Percentiles rank a stretch among this genome's conserved stretches.
These are phyloP conservation scores for Corynascus novoguineensis DNA, from an alignment of 495 filamentous ascomycete genomes.

Conservation along the genomic window DNA sequence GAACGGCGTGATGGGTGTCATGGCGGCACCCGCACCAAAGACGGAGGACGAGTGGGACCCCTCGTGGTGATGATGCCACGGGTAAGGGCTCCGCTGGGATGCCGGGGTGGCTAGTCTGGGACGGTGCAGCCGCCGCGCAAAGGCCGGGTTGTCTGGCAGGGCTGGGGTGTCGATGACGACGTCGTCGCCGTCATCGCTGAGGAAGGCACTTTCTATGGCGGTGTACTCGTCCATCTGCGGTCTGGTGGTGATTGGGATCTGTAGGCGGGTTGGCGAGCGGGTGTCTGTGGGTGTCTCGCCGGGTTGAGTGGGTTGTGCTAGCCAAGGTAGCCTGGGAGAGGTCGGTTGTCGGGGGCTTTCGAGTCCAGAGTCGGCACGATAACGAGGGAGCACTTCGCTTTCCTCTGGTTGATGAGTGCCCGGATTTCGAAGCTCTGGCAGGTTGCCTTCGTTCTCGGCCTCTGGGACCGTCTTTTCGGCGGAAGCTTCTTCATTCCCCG, in stretches of 20 bases:
- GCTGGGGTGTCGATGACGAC: conserved; percentile 17
- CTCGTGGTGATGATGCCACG: conserved; percentile 15
- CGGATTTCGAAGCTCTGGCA: background rate
- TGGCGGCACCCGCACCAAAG: conserved; percentile 22
- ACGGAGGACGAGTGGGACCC: conserved; percentile 17
- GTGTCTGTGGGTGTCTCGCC: conserved; percentile 2
- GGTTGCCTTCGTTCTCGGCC: background rate
- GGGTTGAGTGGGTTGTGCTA: background rate
- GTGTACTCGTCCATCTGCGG: conserved; percentile 9
- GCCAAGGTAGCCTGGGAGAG: conserved; percentile 15
- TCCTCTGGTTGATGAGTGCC: background rate
- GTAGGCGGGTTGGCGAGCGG: conserved; percentile 16
- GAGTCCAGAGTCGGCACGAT: background rate
- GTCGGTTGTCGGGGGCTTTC: background rate
- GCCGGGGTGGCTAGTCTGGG: conserved; percentile 16
- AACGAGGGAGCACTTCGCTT: background rate
- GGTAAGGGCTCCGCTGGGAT: conserved; percentile 19
- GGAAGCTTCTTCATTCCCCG: conserved; percentile 1
- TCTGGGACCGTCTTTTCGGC: background rate
- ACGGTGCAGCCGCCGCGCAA: background rate
- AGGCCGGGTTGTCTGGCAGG: background rate
- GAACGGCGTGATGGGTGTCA: conserved; percentile 32
- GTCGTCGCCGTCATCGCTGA: conserved; percentile 20
- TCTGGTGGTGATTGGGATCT: conserved; percentile 10
- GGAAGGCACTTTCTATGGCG: conserved; percentile 19